Percentiles rank a stretch among this genome's conserved stretches.
These are phyloP conservation scores for Cryphonectria carpinicola DNA, from an alignment of 2,329 filamentous ascomycete species.

Conservation along the genomic window DNA sequence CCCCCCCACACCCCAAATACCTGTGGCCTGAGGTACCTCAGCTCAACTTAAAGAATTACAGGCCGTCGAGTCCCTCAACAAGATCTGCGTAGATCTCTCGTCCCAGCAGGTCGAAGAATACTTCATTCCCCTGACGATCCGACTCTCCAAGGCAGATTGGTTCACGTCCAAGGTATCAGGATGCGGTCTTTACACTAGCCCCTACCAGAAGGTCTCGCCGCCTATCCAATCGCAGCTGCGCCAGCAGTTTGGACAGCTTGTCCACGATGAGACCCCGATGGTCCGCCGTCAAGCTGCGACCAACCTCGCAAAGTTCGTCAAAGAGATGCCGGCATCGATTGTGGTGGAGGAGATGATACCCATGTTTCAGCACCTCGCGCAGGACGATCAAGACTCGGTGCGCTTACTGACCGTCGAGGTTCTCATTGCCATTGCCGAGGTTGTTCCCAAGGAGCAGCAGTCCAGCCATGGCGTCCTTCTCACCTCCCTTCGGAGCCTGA, in stretches of 20 bases:
- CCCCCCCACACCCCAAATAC: not conserved
- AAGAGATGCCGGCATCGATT: conserved; percentile 88
- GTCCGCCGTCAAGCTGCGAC: conserved; percentile 95
- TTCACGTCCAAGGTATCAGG: conserved; percentile 99
- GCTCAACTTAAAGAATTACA: conserved; percentile 42
- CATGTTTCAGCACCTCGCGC: conserved; percentile 93
- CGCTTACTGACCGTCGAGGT: conserved; percentile 94
- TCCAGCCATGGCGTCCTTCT: conserved; percentile 92
- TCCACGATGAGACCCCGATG: conserved; percentile 99
- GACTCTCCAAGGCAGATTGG: conserved; percentile 99
- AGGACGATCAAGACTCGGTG: conserved; percentile 97
- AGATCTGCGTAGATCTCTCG: conserved; percentile 93
- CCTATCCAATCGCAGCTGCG: conserved; percentile 89
- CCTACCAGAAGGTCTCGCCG: conserved; percentile 88
- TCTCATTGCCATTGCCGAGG: conserved; percentile 93
- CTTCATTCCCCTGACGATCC: conserved; percentile 93
- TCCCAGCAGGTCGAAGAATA: conserved; percentile 93
- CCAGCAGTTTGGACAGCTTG: conserved; percentile 88
- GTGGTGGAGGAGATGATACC: conserved; percentile 99
- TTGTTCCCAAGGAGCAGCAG: conserved; percentile 97
- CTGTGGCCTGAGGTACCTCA: conserved; percentile 26
- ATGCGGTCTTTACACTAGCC: conserved; percentile 90
- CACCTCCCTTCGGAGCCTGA: conserved; percentile 86
- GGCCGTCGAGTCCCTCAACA: conserved; percentile 99
- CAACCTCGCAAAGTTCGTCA: conserved; percentile 96